These are phyloP conservation scores for Herpetomonas samuelpessoai DNA, from an alignment of 208 protist genomes.

Conservation along the genomic window DNA sequence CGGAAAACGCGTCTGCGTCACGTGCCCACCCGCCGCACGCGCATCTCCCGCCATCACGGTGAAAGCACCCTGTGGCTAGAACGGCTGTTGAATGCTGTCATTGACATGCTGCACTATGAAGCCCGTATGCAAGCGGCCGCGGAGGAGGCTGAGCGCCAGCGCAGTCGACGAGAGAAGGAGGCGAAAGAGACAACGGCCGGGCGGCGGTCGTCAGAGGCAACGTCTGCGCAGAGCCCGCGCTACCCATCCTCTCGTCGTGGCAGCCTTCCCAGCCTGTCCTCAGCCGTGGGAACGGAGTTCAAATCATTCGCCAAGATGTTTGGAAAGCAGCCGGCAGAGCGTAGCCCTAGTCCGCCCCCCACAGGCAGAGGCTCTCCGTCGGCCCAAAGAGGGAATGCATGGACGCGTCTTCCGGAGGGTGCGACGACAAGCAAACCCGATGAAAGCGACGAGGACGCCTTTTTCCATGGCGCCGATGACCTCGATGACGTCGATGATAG, in stretches of 20 bases:
- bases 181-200: neutral
- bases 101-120: conserved; percentile 53
- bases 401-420: neutral
- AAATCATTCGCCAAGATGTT: neutral
- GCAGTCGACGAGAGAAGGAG: neutral
- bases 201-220: neutral
- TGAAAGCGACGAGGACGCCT: conserved; percentile 11
- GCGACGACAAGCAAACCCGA: conserved; percentile 6
- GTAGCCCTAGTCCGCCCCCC: too few species aligned
- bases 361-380: conserved; percentile 3
- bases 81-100: conserved; percentile 45
- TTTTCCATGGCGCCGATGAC: neutral
- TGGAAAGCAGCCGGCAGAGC: too few species aligned
- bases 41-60: conserved; percentile 69
- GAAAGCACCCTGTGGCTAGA: conserved; percentile 78
- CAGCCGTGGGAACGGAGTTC: neutral
- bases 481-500: neutral
- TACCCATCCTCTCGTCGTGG: too few species aligned
- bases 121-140: neutral
- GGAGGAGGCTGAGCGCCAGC: neutral
- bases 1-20: conserved; percentile 71
- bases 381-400: neutral
- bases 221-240: neutral
- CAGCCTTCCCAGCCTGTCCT: neutral
- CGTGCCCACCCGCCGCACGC: conserved; percentile 64